Percentiles rank a stretch among this genome's conserved stretches.
These are phyloP conservation scores for Kernera saxatilis DNA, from an alignment of 345 rosid genomes.

Conservation along the genomic window DNA sequence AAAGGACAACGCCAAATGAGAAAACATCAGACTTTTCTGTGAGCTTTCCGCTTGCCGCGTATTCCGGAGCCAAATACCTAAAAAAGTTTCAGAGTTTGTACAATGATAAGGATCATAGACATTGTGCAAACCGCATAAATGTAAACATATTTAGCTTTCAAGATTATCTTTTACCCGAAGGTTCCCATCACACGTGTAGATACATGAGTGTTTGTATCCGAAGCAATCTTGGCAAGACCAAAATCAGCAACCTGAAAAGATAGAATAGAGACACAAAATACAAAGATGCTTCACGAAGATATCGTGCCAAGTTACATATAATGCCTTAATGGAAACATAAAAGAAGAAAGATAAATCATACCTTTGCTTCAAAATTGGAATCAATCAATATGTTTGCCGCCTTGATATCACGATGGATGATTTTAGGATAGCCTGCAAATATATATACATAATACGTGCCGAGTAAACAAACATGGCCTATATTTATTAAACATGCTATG, in stretches of 20 bases:
- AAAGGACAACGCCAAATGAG: slow-evolving; percentile 82
- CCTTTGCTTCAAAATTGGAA: slow-evolving; percentile 85
- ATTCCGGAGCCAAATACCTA: slow-evolving; percentile 73
- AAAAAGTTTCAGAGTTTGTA: background rate
- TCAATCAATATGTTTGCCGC: slow-evolving; percentile 84
- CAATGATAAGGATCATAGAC: background rate
- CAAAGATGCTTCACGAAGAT: background rate
- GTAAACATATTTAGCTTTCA: background rate
- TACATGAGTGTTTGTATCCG: slow-evolving; percentile 76
- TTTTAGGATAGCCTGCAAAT: slow-evolving; percentile 72
- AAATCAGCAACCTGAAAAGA: slow-evolving; percentile 55
- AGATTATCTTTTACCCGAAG: slow-evolving; percentile 24
- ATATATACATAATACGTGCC: background rate
- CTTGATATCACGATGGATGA: slow-evolving; percentile 88
- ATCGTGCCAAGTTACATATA: background rate
- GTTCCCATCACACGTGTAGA: slow-evolving; percentile 98
- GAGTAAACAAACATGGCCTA: background rate
- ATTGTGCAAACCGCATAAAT: background rate
- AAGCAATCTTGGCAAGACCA: slow-evolving; percentile 79
- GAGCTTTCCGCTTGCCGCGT: slow-evolving; percentile 81
- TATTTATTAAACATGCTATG: background rate
- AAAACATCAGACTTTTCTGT: slow-evolving; percentile 83
- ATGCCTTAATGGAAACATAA: background rate
- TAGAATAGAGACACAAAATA: background rate
- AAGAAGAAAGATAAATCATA: background rate